Evolutionary conservation across 805 yeast genomes (phyloP).

Genomic region (Hanseniaspora jakobsenii): DNA sequence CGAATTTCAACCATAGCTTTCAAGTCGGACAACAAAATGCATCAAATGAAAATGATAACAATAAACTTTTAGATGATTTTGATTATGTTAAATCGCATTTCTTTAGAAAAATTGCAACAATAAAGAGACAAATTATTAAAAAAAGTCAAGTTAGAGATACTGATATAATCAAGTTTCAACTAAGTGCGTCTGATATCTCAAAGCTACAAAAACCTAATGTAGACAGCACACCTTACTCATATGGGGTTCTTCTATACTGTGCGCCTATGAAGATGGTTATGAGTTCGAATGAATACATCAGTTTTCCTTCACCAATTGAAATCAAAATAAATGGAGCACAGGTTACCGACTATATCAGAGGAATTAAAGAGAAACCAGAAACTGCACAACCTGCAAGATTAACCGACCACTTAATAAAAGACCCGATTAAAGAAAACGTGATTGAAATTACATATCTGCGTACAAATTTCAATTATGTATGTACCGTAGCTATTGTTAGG

Average conservation of each 20-base stretch:
- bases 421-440: conserved; percentile 29
- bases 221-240: conserved; percentile 12
- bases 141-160: conserved; percentile 7
- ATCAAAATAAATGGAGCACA: conserved; percentile 44
- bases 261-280: conserved; percentile 21
- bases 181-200: conserved; percentile 10
- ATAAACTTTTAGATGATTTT: not conserved
- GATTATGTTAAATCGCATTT: conserved; percentile 7
- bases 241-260: conserved; percentile 16
- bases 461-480: conserved; percentile 34
- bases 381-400: conserved; percentile 75
- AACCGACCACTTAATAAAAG: conserved; percentile 36
- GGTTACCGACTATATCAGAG: conserved; percentile 49
- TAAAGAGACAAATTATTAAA: not conserved
- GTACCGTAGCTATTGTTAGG: conserved; percentile 52
- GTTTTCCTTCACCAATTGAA: conserved; percentile 64
- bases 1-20: no score
- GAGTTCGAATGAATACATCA: conserved; percentile 26
- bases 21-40: no score
- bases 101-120: not conserved
- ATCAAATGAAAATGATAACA: conserved; percentile 1
- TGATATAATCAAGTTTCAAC: not conserved
- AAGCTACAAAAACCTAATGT: conserved; percentile 9
- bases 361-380: conserved; percentile 64
- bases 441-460: conserved; percentile 33